Base-by-base conservation (phyloP, 495 filamentous ascomycete genomes). In the Xylaria palmicola region DNA sequence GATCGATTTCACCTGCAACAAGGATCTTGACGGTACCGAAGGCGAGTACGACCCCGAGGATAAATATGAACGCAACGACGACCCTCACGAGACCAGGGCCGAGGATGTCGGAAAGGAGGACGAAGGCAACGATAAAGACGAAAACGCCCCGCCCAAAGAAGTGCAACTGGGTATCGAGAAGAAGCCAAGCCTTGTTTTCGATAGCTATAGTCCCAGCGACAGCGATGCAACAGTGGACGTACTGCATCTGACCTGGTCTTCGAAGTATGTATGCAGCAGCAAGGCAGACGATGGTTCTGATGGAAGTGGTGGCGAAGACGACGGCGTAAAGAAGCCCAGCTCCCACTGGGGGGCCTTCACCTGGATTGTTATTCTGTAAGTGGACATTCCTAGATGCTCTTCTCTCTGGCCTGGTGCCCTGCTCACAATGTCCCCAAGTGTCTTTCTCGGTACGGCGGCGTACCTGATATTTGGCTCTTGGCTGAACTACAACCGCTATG, bases 381-480 rank as follows among this genome's bases (percentile, higher is more conserved):
- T 85, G n/a, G 17, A 4, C 53, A 1, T 59, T 17, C 39, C 51
- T 19, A 43, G n/a, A 37, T 30, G 20, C 19, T 56, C 44, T 17
- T 62, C 27, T 12, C 19, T 22, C 34, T 24, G 36, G 17, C 26
- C 27, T 17, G 36, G 7, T n/a, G 48, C n/a, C 22, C 1, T 59
- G 27, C 62, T 67, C 62, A 67, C 24, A 29, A 32, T 9, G 13
- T n/a, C 17, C 24, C 4, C 57, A 64, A 93, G 93, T 62, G 74
- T 88, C 69, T 98, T 98, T 83, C 83, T 98, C 47, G 85, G 83
- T 45, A 84, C 86, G 17, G 92, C 94, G 15, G 78, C 95, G 20
- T 98, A 98, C 75, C 87, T 98, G 64, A 97, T 98, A 73, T 98
- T 98, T 68, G 92, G 92, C 68, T 95, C 92, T 22, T 98, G 94